A percentile compares a stretch with the other conserved stretches of the same genome.
These are phyloP conservation scores for Iris pallida DNA, from an alignment of 116 monocot species.

Conservation along the genomic window DNA sequence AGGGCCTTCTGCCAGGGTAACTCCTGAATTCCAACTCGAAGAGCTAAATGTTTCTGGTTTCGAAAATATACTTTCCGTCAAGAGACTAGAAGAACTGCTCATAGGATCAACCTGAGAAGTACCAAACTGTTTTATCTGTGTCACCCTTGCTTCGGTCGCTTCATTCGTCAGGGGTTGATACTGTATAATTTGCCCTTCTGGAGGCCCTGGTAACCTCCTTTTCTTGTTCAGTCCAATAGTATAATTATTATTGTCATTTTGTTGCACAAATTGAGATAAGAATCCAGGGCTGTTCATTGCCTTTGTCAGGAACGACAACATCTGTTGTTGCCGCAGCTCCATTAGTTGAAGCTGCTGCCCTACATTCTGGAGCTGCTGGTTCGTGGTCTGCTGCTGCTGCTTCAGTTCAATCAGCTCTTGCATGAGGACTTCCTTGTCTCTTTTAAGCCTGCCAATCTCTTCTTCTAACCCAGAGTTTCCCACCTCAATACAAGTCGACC, in stretches of 20 bases:
- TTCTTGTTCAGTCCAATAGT: too few relatives aligned
- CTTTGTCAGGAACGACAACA: constrained; percentile 72
- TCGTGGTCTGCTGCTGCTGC: constrained; percentile 34
- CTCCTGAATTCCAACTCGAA: too few relatives aligned
- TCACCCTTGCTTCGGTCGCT: too few relatives aligned
- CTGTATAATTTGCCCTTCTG: too few relatives aligned
- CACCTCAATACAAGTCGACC: constrained; percentile 26
- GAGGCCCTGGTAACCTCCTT: too few relatives aligned
- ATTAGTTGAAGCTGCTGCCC: constrained; percentile 57
- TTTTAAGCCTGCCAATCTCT: constrained; percentile 46
- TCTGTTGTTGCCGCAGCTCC: constrained; percentile 70
- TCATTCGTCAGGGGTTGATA: too few relatives aligned
- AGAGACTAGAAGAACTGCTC: too few relatives aligned
- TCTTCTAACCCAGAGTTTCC: constrained; percentile 41
- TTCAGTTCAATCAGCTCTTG: constrained; percentile 42
- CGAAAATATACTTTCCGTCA: too few relatives aligned
- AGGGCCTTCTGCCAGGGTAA: too few relatives aligned
- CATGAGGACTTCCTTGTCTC: constrained; percentile 43
- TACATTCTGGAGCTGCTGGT: constrained; percentile 29
- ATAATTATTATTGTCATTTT: constrained; percentile 11
- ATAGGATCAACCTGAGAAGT: too few relatives aligned
- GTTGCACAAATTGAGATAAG: constrained; percentile 55
- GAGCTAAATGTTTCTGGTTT: too few relatives aligned
- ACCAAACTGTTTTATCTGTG: too few relatives aligned
- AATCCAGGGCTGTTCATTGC: constrained; percentile 54